These are phyloP conservation scores for Saccharomycopsis sp. DNA, from an alignment of 805 yeast genomes.

Conservation along the genomic window DNA sequence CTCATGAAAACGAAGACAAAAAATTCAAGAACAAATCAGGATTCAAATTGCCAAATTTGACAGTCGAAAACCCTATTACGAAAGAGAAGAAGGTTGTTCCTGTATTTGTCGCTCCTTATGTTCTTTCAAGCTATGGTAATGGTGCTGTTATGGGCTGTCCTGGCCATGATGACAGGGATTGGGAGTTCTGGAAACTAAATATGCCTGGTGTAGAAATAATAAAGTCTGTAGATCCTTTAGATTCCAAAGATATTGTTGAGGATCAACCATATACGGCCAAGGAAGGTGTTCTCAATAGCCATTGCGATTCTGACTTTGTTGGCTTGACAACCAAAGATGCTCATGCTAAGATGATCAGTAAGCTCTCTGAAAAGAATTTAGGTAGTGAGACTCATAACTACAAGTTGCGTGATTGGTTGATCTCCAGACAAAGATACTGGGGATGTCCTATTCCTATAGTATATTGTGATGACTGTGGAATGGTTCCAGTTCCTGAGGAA, in stretches of 20 bases:
- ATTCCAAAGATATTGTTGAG: conserved; percentile 18
- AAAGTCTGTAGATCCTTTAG: conserved; percentile 40
- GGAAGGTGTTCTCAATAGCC: conserved; percentile 33
- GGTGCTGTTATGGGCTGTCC: conserved; percentile 99
- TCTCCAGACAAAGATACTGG: conserved; percentile 94
- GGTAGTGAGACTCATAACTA: conserved; percentile 51
- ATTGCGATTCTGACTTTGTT: conserved; percentile 38
- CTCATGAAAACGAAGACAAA: conserved; percentile 22
- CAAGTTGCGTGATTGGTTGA: conserved; percentile 86
- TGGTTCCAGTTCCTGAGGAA: conserved; percentile 85
- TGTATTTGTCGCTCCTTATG: conserved; percentile 87
- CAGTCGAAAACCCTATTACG: conserved; percentile 54
- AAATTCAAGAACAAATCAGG: conserved; percentile 51
- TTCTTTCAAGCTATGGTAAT: conserved; percentile 71
- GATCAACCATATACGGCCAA: conserved; percentile 34
- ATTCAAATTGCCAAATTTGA: conserved; percentile 37
- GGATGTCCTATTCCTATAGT: conserved; percentile 97
- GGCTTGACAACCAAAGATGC: conserved; percentile 53
- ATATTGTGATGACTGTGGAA: conserved; percentile 80
- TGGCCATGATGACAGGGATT: conserved; percentile 84
- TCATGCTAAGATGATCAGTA: conserved; percentile 36
- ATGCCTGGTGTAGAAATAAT: conserved; percentile 38
- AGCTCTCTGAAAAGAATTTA: conserved; percentile 31
- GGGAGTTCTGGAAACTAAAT: conserved; percentile 68
- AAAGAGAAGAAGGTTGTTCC: conserved; percentile 45